A percentile compares a stretch with the other conserved stretches of the same genome.
phyloP scores from a whole-genome alignment of 352 stramenopile species.

The Phytophthora parvispora region DNA sequence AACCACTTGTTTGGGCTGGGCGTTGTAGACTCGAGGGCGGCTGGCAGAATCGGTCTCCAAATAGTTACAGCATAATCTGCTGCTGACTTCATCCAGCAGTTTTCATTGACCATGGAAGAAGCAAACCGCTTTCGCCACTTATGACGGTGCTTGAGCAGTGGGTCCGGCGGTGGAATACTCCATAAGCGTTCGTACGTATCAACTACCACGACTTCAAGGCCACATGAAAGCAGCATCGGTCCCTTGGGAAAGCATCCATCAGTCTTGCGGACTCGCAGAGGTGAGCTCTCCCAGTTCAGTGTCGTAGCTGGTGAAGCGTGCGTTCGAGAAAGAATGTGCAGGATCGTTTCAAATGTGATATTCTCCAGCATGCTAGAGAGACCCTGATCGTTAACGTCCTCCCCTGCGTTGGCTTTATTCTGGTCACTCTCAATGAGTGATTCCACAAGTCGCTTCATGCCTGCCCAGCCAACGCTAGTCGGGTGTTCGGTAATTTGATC shows the following conservation, averaged over 20 bases:
- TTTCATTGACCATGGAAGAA: constrained; percentile 7
- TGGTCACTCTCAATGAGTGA: constrained; percentile 31
- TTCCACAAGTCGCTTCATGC: constrained; percentile 40
- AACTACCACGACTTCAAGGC: constrained; percentile 80
- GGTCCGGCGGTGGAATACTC: constrained; percentile 84
- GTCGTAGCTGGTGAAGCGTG: constrained; percentile 49
- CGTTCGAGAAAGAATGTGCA: constrained; percentile 82
- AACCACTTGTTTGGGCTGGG: constrained; percentile 61
- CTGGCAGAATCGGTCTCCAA: constrained; percentile 71
- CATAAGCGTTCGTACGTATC: constrained; percentile 85
- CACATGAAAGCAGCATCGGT: constrained; percentile 71
- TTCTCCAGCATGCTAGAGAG: constrained; percentile 57
- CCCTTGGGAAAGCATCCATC: constrained; percentile 78
- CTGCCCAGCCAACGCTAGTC: constrained; percentile 20
- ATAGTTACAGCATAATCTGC: constrained; percentile 74
- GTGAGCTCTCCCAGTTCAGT: constrained; percentile 58
- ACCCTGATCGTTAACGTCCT: constrained; percentile 26
- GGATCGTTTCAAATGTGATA: constrained; percentile 78
- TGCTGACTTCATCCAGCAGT: constrained; percentile 52
- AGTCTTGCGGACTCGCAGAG: constrained; percentile 41
- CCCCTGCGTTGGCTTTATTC: constrained; percentile 3
- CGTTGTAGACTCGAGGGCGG: constrained; percentile 40
- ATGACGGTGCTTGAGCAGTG: constrained; percentile 80
- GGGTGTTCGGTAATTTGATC: constrained; percentile 32
- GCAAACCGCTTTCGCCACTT: constrained; percentile 79